Percentiles rank a stretch among this genome's conserved stretches.
phyloP scores from a whole-genome alignment of 805 yeast species.

The Barnettozyma siamensis region DNA sequence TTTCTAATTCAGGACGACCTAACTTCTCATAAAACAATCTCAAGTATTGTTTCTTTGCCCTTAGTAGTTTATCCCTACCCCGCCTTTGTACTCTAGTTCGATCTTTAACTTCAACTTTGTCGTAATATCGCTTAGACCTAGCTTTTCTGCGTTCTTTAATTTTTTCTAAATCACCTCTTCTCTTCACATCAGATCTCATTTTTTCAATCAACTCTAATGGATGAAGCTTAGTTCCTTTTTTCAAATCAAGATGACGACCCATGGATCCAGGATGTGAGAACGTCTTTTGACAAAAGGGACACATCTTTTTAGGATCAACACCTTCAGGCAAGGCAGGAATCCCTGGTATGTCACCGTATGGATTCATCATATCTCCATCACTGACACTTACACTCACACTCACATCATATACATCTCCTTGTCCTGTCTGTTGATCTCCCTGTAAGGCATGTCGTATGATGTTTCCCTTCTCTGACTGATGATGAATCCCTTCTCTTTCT shows the following conservation, averaged over 20 bases:
- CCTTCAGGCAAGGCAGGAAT: constrained; percentile 25
- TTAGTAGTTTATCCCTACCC: constrained; percentile 35
- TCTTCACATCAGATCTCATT: constrained; percentile 43
- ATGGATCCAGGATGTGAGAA: constrained; percentile 55
- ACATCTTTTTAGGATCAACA: constrained; percentile 30
- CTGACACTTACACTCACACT: not conserved
- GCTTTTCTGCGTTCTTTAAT: constrained; percentile 35
- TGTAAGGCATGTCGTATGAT: no score
- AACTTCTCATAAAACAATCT: constrained; percentile 31
- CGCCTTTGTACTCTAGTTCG: constrained; percentile 41
- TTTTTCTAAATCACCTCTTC: constrained; percentile 43
- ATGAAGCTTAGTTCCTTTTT: constrained; percentile 47
- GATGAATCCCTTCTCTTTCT: no score
- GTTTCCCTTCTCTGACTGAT: no score
- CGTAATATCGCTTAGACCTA: constrained; percentile 39
- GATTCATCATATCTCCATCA: not conserved
- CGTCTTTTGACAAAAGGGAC: constrained; percentile 47
- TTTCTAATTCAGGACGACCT: constrained; percentile 34
- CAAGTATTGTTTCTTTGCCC: constrained; percentile 34
- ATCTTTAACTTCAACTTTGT: constrained; percentile 42
- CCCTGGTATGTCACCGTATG: constrained; percentile 10
- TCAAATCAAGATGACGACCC: constrained; percentile 53
- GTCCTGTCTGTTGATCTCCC: no score
- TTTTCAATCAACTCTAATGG: constrained; percentile 43
- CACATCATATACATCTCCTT: not conserved